Evolutionary conservation across 2,329 filamentous ascomycete genomes (phyloP), one percentile per base, ranked within the genome.

Genomic region (Verticillium dahliae): DNA sequence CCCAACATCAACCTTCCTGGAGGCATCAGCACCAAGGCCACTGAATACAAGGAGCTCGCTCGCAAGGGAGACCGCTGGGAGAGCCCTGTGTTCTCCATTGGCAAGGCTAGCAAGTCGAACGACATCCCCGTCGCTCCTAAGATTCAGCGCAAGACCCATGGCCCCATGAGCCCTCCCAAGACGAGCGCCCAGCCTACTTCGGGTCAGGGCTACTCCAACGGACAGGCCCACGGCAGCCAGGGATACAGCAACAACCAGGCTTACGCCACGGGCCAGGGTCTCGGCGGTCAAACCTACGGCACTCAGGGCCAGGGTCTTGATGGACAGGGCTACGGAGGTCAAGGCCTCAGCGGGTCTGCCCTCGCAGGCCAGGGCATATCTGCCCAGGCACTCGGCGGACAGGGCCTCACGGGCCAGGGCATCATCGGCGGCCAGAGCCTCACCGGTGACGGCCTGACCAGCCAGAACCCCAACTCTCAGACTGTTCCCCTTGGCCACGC

Each of bases 31-130:
- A 88, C 86, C 79, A 97, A 97, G 85, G 93, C 94, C 10, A 96
- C 91, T 31, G 92, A 97, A 76, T 98, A 96, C 83, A 91, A 87
- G 78, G 87, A 97, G 27, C 83, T 97, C 62, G 91, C 94, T 9
- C 81, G 81, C 67, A 92, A 95, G 85, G 95, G 95, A 59, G 90
- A 97, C 61, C 89, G 87, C 75, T 99, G 95, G 95, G 90, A 97
- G 81, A 96, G 90, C 64, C 92, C 94, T 10, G 87, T 99, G 70
- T 99, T 99, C 80, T 89, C 86, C 63, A 89, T 98, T 68, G 94
- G 95, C 57, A 84, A 79, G 54, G 92, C 93, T 11, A 80, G 84
- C 61, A 87, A 89, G 76, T 92, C 90, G 52, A 82, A 77, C 31
- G 85, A 90, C 69, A 82, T 97, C 54, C 92, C 93, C 1, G 72